Base-by-base conservation (phyloP, 805 yeast species). In the Candida fluviatilis region DNA sequence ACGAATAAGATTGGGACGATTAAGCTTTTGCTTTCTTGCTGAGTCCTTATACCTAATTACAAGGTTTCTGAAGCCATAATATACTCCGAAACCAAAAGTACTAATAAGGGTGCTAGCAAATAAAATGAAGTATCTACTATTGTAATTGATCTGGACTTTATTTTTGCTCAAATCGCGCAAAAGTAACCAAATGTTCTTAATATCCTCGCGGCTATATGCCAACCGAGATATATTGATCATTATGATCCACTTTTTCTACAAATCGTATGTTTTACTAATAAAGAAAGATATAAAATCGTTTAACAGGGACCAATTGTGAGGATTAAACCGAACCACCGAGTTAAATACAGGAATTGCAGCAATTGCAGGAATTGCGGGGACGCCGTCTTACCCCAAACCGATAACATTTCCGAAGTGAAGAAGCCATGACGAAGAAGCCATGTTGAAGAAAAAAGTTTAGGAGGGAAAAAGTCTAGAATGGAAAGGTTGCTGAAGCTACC, bases 81-180 rank as follows among this genome's bases (percentile, higher is more conserved):
- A 53, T 2, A 62, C 50, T 7, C 71, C 68, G 10, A 69, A 47
- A 3, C 73, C 74, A 32, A 66, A 61, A 5, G 73, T 66, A 10
- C 69, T 52, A 7, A 65, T 50, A 17, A 68, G 37, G 8, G 73
- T 68, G 5, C 67, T 55, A 39, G 67, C 53, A 44, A 69, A 69
- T 21, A 69, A 55, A 4, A 66, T 49, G 32, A 68, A 73, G 1
- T 73, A 73, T 32, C 71, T 52, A 36, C 69, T 61, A 43, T 54
- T 66, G 46, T 65, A 66, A 49, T 68, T 68, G 43, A 69, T 53
- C 34, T 55, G 50, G 37, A 64, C 67, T 39, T 54, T 58, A 45
- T 62, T 65, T 35, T 64, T 62, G 36, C 51, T 56, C 46, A 64
- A 60, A 42, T 68, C 73, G 36, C 56, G 62, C 13, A 66, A 45